Evolutionary conservation across 106 monocot genomes (phyloP), one percentile per base, ranked within the genome.

Genomic region (Dendrobium officinale): DNA sequence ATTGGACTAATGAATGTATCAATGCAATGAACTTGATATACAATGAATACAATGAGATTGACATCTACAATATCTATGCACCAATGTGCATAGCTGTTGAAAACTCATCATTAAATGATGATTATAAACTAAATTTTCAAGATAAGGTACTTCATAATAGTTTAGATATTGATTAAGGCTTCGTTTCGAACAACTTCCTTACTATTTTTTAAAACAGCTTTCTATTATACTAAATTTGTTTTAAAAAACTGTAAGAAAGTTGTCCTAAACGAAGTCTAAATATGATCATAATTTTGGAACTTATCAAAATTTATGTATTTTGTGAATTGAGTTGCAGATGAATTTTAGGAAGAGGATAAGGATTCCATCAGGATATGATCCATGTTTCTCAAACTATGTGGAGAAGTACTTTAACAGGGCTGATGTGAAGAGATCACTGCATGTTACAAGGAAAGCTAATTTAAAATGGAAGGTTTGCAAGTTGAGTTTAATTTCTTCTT

Each of bases 61-160:
- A 93, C 79, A 96, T 96, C 81, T 96, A 96, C 82, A 96, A 92
- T 64, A 86, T 96, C 51, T 93, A 96, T 77, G 90, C 89, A n/a
- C 89, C 93, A 3, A 93, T 84, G 79, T 96, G 96, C 81, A 83
- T 49, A 73, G 78, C 67, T 61, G 40, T 64, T 47, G 81, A 77
- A 75, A 67, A 78, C 40, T 58, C 85, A 55, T 67, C 84, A 42
- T 64, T 31, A 26, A 77, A n/a, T 47, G n/a, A 10, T 54, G 81
- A 68, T 42, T 40, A 73, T 2, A 17, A 44, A 17, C 2, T 42
- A 44, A 72, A 77, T 58, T 49, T 37, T 70, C 42, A 74, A 43
- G 49, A 48, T 40, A 81, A 88, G 79, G 88, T 88, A 20, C 59
- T 44, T 68, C 3, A 61, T 0, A 61, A 61, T 20, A 61, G 17